Evolutionary conservation across 768 basidiomycete species (phyloP).

Genomic region (Serendipita vermifera): DNA sequence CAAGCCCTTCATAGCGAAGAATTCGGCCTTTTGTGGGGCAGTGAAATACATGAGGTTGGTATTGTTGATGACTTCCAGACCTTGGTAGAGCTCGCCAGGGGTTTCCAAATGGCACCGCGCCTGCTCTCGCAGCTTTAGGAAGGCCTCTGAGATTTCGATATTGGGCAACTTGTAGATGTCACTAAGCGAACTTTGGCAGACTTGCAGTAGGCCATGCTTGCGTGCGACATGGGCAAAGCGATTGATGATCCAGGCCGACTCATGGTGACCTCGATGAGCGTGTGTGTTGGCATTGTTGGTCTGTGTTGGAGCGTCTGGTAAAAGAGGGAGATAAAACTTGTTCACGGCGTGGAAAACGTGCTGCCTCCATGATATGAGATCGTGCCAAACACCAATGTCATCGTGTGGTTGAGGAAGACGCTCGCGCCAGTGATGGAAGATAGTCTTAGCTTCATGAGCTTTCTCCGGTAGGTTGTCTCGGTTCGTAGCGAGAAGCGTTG

Average conservation of each 20-base stretch:
- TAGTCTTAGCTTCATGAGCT: conserved; percentile 89
- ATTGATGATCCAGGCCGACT: conserved; percentile 99
- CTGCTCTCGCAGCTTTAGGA: conserved; percentile 96
- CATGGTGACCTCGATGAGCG: conserved; percentile 94
- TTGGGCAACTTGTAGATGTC: conserved; percentile 99
- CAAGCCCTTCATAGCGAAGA: conserved; percentile 97
- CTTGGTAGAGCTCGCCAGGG: conserved; percentile 82
- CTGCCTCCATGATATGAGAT: conserved; percentile 97
- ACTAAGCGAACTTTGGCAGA: conserved; percentile 85
- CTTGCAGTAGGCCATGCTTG: conserved; percentile 91
- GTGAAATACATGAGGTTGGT: conserved; percentile 99
- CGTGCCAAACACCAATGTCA: conserved; percentile 97
- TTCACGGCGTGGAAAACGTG: conserved; percentile 98
- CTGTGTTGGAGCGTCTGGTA: conserved; percentile 33
- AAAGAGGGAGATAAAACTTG: conserved; percentile 83
- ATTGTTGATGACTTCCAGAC: conserved; percentile 97
- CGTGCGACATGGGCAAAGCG: conserved; percentile 97
- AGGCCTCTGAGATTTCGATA: conserved; percentile 99
- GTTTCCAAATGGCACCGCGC: conserved; percentile 97
- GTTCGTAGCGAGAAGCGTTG: conserved; percentile 73
- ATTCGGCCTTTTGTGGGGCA: conserved; percentile 87
- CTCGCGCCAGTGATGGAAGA: conserved; percentile 94
- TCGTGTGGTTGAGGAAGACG: conserved; percentile 90
- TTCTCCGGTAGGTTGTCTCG: conserved; percentile 86
- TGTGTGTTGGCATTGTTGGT: conserved; percentile 59